Base-by-base conservation (phyloP, 2,329 filamentous ascomycete genomes). In the Beauveria scarabaeidicola region DNA sequence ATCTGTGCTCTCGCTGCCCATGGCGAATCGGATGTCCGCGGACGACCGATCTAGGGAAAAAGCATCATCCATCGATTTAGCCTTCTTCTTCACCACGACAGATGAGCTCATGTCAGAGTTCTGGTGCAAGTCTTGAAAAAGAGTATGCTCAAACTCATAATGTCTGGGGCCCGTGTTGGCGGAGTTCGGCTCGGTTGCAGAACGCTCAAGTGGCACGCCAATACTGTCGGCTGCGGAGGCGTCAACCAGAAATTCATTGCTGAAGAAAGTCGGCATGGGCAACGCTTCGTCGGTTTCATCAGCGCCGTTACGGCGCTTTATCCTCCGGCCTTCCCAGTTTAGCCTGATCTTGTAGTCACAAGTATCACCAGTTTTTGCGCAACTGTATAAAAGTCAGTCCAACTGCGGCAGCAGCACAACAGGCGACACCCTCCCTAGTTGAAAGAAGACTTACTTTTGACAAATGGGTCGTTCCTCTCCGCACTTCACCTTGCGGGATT, bases 261-360 rank as follows among this genome's bases (percentile, higher is more conserved):
- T 58, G 56, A 58, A 52, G 3, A 52, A 17, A 15, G 40, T 52
- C 10, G 40, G 40, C 13, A 41, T 25, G 3, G 27, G 40, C 13
- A 58, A 52, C 25, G 36, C 11, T 9, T 52, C 56, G 10, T 44
- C 46, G 15, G 9, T 7, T 6, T 44, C 56, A 19, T 52, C 56
- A 29, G 15, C 38, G 4, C 38, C 51, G 19, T 13, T 41, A 9
- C 61, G 41, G 23, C 62, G 64, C 52, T 67, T 69, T 5, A 63
- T 61, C 48, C 64, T 63, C 60, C 89, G 81, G 5, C 89, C 88
- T 62, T 88, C 86, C 90, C 90, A 93, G 67, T 92, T 92, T 64
- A 93, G 75, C 36, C 88, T 82, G 66, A 93, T 89, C 66, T 84
- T 89, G 70, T 92, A 93, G 72, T 94, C 89, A 75, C 90, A 94